Conservation (phyloP, 352 stramenopile genomes). For the Phytophthora podocarpi region DNA sequence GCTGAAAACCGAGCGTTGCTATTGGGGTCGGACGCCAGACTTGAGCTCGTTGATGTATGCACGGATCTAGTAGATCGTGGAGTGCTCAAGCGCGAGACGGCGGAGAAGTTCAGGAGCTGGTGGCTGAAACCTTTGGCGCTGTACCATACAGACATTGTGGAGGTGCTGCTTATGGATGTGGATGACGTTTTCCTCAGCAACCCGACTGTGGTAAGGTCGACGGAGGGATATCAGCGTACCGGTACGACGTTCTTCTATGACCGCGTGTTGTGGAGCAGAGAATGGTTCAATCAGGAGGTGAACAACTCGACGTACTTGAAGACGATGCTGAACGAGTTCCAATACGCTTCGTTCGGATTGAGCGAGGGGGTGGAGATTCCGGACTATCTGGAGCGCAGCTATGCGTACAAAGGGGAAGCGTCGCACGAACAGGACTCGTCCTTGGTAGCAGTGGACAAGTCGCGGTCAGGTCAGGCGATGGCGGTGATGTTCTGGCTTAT, state of each 20-base stretch:
- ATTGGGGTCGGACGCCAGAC: constrained; percentile 8
- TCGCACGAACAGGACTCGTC: constrained; percentile 72
- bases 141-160: constrained; percentile 35
- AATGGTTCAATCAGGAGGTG: constrained; percentile 38
- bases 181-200: constrained; percentile 57
- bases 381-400: constrained; percentile 41
- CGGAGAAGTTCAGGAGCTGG: constrained; percentile 38
- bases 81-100: constrained; percentile 19
- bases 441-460: constrained; percentile 55
- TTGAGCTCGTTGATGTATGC: constrained; percentile 49
- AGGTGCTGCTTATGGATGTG: constrained; percentile 52
- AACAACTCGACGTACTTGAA: constrained; percentile 43
- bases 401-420: constrained; percentile 44
- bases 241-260: constrained; percentile 53
- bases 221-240: constrained; percentile 40
- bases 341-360: constrained; percentile 46
- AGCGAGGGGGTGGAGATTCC: constrained; percentile 20
- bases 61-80: constrained; percentile 25
- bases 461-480: constrained; percentile 36
- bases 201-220: constrained; percentile 36
- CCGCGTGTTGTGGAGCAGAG: constrained; percentile 31
- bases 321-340: constrained; percentile 46
- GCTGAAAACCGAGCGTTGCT: constrained; percentile 21
- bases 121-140: constrained; percentile 49
- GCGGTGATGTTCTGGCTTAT: constrained; percentile 63